These are phyloP conservation scores for Zelonia costaricensis DNA, from an alignment of 208 protist genomes.

Conservation along the genomic window DNA sequence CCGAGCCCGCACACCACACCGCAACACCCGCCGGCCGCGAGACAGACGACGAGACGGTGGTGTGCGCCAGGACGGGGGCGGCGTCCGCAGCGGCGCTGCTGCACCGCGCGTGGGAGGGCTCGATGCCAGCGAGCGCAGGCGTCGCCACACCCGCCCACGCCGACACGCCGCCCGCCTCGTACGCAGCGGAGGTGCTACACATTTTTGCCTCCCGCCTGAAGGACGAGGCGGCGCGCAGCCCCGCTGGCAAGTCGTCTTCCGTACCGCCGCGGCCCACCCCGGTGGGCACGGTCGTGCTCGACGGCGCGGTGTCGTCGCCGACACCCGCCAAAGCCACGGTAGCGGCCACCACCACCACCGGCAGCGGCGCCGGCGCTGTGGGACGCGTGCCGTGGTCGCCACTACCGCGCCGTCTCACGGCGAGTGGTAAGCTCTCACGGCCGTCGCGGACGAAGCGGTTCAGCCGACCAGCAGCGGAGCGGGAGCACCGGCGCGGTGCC, in stretches of 20 bases:
- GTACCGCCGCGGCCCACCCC: no score
- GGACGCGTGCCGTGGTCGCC: no score
- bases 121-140: neutral
- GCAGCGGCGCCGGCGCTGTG: no score
- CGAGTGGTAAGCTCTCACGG: no score
- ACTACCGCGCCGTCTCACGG: no score
- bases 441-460: no score
- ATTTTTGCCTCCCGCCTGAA: neutral
- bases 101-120: neutral
- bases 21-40: neutral
- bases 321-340: no score
- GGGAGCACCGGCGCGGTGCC: no score
- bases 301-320: no score
- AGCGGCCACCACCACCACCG: no score
- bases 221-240: neutral
- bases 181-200: neutral
- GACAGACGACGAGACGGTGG: neutral
- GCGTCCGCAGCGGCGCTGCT: neutral
- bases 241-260: neutral
- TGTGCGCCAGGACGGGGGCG: neutral
- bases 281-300: no score
- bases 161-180: neutral
- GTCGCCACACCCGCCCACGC: neutral
- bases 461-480: no score
- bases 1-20: neutral